Conservation (phyloP, 768 basidiomycete species). For the Hericium alpestre region DNA sequence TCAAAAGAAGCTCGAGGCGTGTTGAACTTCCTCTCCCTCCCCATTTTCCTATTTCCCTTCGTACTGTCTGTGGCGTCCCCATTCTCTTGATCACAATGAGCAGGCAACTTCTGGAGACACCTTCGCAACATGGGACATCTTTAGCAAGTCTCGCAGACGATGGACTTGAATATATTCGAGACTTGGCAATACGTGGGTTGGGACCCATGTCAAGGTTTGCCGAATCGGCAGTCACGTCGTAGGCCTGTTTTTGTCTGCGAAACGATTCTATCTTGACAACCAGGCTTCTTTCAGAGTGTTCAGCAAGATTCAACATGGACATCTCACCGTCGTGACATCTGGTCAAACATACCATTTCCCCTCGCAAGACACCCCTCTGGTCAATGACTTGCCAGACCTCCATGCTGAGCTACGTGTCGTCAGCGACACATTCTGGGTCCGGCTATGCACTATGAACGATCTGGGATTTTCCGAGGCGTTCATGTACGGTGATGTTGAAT, state of each 20-base stretch:
- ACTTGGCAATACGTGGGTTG: not conserved
- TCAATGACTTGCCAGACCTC: not conserved
- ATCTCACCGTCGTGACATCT: not conserved
- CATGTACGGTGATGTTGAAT: constrained; percentile 14
- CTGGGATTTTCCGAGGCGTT: constrained; percentile 16
- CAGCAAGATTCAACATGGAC: not conserved
- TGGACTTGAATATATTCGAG: not conserved
- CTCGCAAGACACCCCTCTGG: not conserved
- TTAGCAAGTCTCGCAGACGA: not conserved
- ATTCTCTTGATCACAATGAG: not conserved
- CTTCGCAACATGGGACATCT: not conserved
- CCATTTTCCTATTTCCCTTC: not conserved
- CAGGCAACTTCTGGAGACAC: not conserved
- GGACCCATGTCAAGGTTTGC: not conserved
- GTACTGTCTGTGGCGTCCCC: not conserved
- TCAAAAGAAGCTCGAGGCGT: too few species aligned
- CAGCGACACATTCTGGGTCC: constrained; percentile 13
- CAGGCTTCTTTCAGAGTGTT: not conserved
- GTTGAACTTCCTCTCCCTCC: too few species aligned
- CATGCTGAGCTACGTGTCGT: constrained; percentile 3
- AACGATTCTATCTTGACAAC: not conserved
- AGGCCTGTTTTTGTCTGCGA: not conserved
- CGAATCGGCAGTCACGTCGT: not conserved
- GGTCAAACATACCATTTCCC: not conserved
- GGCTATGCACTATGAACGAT: constrained; percentile 7